Base-by-base conservation (phyloP, 2,329 filamentous ascomycete species). In the Pseudogymnoascus sp. region DNA sequence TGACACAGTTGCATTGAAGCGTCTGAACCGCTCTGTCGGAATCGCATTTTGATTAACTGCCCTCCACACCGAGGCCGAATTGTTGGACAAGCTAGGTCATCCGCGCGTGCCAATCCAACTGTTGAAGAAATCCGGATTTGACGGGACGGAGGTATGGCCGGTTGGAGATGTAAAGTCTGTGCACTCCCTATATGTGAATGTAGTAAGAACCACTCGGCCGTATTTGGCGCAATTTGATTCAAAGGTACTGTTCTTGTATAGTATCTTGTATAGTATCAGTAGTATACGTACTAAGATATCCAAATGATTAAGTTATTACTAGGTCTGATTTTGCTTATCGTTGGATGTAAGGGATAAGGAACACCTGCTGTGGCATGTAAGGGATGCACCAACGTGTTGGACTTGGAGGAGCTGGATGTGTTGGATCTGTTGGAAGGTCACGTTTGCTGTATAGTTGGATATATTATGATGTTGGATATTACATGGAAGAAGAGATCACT, bases 171-270 rank as follows among this genome's bases (percentile, higher is more conserved):
- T 18, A 27, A 15, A 52, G 27, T 18, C 25, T 31, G 45, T 31
- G 42, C 25, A n/a, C n/a, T n/a, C n/a, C 42, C 45, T 52, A 52
- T 52, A 52, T 52, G 45, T 52, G n/a, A 48, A 27, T n/a, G 25
- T 15, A 48, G n/a, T 31, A 52, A 10, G 45, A 52, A n/a, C 45
- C 25, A 52, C 25, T 52, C 25, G 45, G 45, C 25, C 31, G 25
- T 7, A 52, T 52, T 29, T 52, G 45, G 45, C 9, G 45, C 25
- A 29, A 9, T 7, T 9, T 48, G 42, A 25, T 12, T 7, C 45
- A 52, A 7, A 15, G 45, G 27, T 52, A 52, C 45, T 31, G 27
- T 31, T 52, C 25, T 52, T 29, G 13, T n/a, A 31, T 7, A n/a
- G n/a, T n/a, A n/a, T n/a, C n/a, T n/a, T n/a, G n/a, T 15, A 36